Base-by-base conservation (phyloP, 768 basidiomycete genomes). In the Pleurotus ostreatus region DNA sequence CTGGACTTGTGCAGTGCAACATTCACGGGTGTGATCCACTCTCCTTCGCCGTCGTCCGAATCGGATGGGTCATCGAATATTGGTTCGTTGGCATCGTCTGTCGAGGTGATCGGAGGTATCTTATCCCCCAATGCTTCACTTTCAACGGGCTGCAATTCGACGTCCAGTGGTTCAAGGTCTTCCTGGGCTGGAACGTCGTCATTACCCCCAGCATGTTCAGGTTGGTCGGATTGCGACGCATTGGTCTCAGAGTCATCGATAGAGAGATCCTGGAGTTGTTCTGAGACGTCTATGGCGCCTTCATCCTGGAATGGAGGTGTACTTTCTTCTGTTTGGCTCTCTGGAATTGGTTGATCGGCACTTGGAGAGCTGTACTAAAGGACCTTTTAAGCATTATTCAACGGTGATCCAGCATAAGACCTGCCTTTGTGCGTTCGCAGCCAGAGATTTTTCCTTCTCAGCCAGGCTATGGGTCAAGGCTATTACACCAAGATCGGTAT, bases 1-100 rank as follows among this genome's bases (percentile, higher is more conserved):
- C 84, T 83, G 8, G 94, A 93, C 71, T 96, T 94, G 75, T 98
- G 89, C 25, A 88, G 65, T 7, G 75, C 81, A 58, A 94, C 86
- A 65, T 97, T 99, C 51, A 80, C 74, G 0, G 92, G 94, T 12
- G 94, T 99, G 68, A 99, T 97, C 97, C 97, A 99, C 66, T 95
- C 94, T 6, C 93, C 94, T 68, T 89, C 89, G 12, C 86, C 89
- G 60, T 92, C 91, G 58, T 92, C 91, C 16, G 81, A 78, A 58
- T 86, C 85, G 0, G 84, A 86, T 1, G 88, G 88, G 67, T 92
- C 89, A 18, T 89, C 89, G 61, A 82, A 91, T 9, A 90, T 61
- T 1, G 78, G 77, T 30, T 65, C 62, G 38, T 66, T 62, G 25
- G 67, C 61, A 7, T 61, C 49, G 44, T 59, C 62, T 47, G 54